Percentiles rank a stretch among this genome's conserved stretches.
These are phyloP conservation scores for Fusarium hainanense DNA, from an alignment of 2,329 filamentous ascomycete species.

Conservation along the genomic window DNA sequence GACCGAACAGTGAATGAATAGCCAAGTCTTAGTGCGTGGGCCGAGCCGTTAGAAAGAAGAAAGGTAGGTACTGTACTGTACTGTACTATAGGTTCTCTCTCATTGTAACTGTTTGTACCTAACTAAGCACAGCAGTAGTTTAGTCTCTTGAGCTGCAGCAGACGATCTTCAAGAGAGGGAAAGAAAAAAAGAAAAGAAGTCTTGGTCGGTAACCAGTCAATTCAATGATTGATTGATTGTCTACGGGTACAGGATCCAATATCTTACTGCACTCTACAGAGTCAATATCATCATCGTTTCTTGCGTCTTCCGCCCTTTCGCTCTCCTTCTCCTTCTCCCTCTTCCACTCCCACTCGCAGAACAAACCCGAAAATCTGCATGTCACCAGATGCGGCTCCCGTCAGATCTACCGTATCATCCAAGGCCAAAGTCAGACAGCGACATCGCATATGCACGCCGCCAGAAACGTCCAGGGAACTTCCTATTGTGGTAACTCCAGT, in stretches of 20 bases:
- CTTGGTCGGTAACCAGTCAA: too few relatives aligned
- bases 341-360: background rate
- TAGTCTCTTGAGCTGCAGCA: background rate
- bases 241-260: background rate
- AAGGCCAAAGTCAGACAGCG: constrained; percentile 5
- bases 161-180: background rate
- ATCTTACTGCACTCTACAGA: background rate
- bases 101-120: background rate
- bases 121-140: background rate
- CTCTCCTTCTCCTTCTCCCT: background rate
- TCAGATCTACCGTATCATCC: constrained; percentile 21
- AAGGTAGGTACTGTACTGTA: too few relatives aligned
- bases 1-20: background rate
- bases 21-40: background rate
- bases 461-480: constrained; percentile 9
- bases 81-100: background rate
- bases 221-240: background rate
- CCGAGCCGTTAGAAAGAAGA: background rate
- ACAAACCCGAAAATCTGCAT: constrained; percentile 3
- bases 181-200: too few relatives aligned
- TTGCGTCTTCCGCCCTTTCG: background rate
- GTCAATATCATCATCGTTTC: background rate
- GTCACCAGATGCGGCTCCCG: constrained; percentile 31
- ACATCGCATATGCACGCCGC: constrained; percentile 27
- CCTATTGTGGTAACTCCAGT: background rate